These are phyloP conservation scores for Globisporangium heterothallicum DNA, from an alignment of 352 stramenopile species.

Conservation along the genomic window DNA sequence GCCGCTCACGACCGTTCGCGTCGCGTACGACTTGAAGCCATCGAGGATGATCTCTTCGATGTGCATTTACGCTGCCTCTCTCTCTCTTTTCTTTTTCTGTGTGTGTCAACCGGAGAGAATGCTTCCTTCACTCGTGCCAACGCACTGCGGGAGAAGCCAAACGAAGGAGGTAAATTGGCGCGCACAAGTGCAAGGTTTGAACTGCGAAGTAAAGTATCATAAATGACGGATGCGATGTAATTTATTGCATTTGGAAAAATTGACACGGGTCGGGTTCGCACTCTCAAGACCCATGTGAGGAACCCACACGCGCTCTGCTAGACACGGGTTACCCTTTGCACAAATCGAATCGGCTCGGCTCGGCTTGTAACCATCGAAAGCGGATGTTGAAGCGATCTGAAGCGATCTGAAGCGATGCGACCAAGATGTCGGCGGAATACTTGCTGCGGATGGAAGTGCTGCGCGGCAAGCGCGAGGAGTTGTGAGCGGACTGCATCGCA, in stretches of 20 bases:
- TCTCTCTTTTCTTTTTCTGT: no score
- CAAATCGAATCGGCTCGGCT: neutral
- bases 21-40: conserved; percentile 99
- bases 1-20: conserved; percentile 96
- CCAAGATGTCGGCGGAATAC: conserved; percentile 54
- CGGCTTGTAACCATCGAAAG: neutral
- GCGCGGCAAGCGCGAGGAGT: conserved; percentile 42
- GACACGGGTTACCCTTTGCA: no score
- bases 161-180: neutral
- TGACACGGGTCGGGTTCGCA: neutral
- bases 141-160: no score
- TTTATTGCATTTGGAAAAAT: no score
- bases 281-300: no score
- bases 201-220: neutral
- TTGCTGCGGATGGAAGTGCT: conserved; percentile 54
- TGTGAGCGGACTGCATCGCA: no score
- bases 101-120: no score
- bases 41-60: conserved; percentile 99
- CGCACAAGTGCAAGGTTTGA: neutral
- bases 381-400: neutral
- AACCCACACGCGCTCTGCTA: no score
- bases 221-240: no score
- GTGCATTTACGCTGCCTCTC: conserved; percentile 88
- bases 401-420: neutral
- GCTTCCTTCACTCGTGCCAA: no score